Evolutionary conservation across 768 basidiomycete genomes (phyloP).

Genomic region (Serendipita sp.): DNA sequence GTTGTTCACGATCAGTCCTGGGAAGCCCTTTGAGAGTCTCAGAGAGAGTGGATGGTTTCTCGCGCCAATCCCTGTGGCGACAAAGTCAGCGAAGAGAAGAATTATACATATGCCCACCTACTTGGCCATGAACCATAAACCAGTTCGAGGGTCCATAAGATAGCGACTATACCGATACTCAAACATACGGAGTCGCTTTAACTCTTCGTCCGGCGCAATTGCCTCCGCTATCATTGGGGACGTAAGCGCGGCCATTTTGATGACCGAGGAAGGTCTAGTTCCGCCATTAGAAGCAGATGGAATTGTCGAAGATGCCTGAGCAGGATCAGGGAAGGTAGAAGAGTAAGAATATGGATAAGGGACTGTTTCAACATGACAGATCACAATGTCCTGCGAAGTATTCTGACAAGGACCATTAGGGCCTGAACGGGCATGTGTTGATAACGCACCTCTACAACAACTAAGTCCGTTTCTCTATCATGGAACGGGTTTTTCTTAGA

Average conservation of each 20-base stretch:
- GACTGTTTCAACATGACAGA: constrained; percentile 55
- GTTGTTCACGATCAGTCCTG: constrained; percentile 38
- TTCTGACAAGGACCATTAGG: constrained; percentile 35
- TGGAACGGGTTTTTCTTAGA: constrained; percentile 72
- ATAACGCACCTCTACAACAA: constrained; percentile 73
- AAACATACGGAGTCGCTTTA: constrained; percentile 46
- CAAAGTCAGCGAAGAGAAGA: not conserved
- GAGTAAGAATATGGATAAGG: constrained; percentile 63
- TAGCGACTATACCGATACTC: constrained; percentile 92
- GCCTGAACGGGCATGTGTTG: not conserved
- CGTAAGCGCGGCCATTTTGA: not conserved
- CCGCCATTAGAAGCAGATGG: not conserved
- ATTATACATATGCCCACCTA: constrained; percentile 21
- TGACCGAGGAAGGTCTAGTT: not conserved
- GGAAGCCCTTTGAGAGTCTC: constrained; percentile 52
- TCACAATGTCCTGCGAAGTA: constrained; percentile 61
- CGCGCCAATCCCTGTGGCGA: constrained; percentile 68
- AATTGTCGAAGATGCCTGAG: not conserved
- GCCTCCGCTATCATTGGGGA: not conserved
- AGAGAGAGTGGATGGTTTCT: constrained; percentile 51
- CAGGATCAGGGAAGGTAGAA: constrained; percentile 50
- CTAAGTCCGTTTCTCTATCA: constrained; percentile 48
- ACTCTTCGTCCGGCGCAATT: constrained; percentile 19
- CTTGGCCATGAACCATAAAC: constrained; percentile 71
- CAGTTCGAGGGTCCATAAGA: constrained; percentile 68